Base-by-base conservation (phyloP, 768 basidiomycete genomes). In the Candolleomyces efflorescens region DNA sequence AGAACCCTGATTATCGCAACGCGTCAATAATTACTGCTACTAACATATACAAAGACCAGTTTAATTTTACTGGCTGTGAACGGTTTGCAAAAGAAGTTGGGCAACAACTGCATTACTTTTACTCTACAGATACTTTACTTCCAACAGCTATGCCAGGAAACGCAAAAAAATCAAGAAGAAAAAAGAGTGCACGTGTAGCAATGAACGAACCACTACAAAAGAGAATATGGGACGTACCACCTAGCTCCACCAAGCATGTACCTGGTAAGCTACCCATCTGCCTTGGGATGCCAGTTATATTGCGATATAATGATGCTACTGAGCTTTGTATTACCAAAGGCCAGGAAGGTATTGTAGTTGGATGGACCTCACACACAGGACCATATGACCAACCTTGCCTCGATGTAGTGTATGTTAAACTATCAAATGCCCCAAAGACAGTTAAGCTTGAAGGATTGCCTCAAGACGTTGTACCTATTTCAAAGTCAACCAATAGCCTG, bases 251-350 rank as follows among this genome's bases (percentile, higher is more conserved):
- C n/a, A 56, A 70, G 22, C 52, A 62, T 47, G 57, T 67, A 20
- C 64, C 72, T 27, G 68, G 64, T 2, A 68, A 70, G 44, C 57
- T 78, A 1, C 56, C 61, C 1, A 37, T 73, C 11, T 71, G 69
- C 60, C n/a, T 64, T 43, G 71, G 71, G 0, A 61, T 73, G 56
- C 75, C 74, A 18, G 65, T 74, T 1, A 69, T 72, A 58, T 69
- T 73, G 12, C 41, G 64, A 47, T 27, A 64, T 41, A 73, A 73
- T 60, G 45, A 56, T 55, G 73, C 71, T 5, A 73, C 73, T 7
- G 68, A 71, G 43, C 51, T 71, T 20, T 63, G 68, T 51, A 71
- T 75, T 6, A 73, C 71, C 17, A n/a, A n/a, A n/a, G n/a, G n/a
- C n/a, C n/a, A n/a, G n/a, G n/a, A n/a, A n/a, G n/a, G n/a, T 27